Evolutionary conservation across 2,329 filamentous ascomycete species (phyloP).

Genomic region (Xylaria polymorpha): DNA sequence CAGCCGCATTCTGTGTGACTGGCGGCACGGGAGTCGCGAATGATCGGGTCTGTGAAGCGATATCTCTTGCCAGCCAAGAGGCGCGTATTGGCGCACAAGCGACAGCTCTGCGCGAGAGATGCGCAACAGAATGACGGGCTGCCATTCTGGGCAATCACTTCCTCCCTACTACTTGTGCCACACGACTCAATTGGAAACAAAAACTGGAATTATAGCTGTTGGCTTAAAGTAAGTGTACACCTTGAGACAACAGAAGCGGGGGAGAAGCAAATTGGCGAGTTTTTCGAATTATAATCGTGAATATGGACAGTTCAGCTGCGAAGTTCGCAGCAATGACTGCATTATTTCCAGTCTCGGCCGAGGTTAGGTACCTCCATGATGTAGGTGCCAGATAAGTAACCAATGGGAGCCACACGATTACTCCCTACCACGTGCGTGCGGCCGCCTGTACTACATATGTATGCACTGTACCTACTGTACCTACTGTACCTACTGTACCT

Average conservation of each 20-base stretch:
- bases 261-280: not conserved
- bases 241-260: not conserved
- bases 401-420: slow-evolving; percentile 37
- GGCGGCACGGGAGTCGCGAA: slow-evolving; percentile 76
- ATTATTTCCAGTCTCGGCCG: slow-evolving; percentile 1
- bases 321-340: slow-evolving; percentile 36
- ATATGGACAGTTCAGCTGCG: slow-evolving; percentile 18
- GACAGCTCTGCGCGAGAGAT: slow-evolving; percentile 51
- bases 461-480: slow-evolving; percentile 5
- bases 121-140: slow-evolving; percentile 54
- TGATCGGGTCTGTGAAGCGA: slow-evolving; percentile 55
- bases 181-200: not conserved
- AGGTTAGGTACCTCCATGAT: not conserved
- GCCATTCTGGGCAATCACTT: slow-evolving; percentile 52
- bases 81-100: slow-evolving; percentile 41
- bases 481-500: no score
- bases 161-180: not conserved
- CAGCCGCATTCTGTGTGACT: slow-evolving; percentile 80
- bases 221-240: not conserved
- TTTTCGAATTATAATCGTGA: not conserved
- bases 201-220: not conserved
- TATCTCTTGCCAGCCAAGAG: slow-evolving; percentile 42
- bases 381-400: slow-evolving; percentile 2
- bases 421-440: not conserved
- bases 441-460: not conserved